Base-by-base conservation (phyloP, 257 asterid species). In the Salvia splendens region DNA sequence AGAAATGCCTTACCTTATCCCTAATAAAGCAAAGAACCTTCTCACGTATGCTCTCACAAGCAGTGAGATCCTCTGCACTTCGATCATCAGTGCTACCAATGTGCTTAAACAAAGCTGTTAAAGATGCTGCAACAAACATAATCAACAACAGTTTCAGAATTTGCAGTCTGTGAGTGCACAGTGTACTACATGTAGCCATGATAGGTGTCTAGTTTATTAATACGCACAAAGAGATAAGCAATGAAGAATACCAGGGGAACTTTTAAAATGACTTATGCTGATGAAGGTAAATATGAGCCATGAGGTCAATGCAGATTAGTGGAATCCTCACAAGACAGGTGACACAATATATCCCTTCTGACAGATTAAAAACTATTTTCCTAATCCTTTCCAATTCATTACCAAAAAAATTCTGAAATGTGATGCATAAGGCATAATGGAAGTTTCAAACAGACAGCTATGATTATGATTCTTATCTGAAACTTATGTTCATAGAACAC, bases 1-100 rank as follows among this genome's bases (percentile, higher is more conserved):
- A 68, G 52, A 16, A 6, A 40, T 30, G 8, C 63, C 66, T 46
- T 69, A 86, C 97, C 97, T 86, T 93, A 75, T 93, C 98, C 67
- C 90, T 81, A 57, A 93, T 72, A 83, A 89, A 93, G 80, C 86
- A 73, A 43, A 93, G 82, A 79, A 88, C 96, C 76, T 89, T 93
- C 78, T 93, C 96, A 15, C 98, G 97, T 40, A 86, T 74, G 72
- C 83, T 79, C 79, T 93, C 98, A 87, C 97, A 87, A 57, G 90
- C 78, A 78, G 85, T 78, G 69, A 80, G 74, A 65, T 92, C 96
- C 57, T 89, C 98, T 1, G 87, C 78, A 78, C 73, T 83, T 66
- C 90, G 84, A 52, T 92, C 98, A 63, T 89, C 97, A 54, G 85
- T 83, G 83, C 85, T 84, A 42, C 97, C 92, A 58, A 92, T 77